phyloP scores from a whole-genome alignment of 768 basidiomycete genomes.

The Clitopilus passeckerianus region DNA sequence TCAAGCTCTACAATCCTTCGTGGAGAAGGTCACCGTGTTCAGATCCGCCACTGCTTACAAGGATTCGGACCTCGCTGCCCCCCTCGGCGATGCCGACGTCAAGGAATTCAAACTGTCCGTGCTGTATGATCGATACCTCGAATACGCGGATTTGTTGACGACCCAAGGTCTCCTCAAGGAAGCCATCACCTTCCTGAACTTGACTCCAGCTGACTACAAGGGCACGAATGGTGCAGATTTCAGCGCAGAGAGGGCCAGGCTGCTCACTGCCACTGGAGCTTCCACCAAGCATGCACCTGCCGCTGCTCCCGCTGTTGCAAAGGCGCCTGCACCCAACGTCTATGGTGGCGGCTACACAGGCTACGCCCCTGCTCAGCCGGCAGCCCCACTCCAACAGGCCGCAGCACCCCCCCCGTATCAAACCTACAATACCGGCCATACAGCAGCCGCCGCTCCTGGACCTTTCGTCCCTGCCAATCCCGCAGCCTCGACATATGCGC shows the following conservation, averaged over 20 bases:
- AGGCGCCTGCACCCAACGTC: conserved; percentile 11
- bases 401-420: conserved; percentile 6
- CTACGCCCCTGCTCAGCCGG: conserved; percentile 15
- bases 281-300: conserved; percentile 11
- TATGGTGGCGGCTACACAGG: conserved; percentile 13
- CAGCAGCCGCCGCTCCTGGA: conserved; percentile 7
- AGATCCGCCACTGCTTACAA: conserved; percentile 77
- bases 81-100: conserved; percentile 35
- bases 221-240: conserved; percentile 43
- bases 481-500: conserved; percentile 23
- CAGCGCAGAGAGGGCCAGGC: conserved; percentile 31
- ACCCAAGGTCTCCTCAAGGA: conserved; percentile 86
- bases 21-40: conserved; percentile 97
- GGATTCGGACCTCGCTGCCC: conserved; percentile 59
- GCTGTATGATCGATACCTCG: conserved; percentile 91
- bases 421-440: conserved; percentile 7
- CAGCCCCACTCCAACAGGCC: background rate
- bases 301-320: conserved; percentile 11
- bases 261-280: conserved; percentile 25
- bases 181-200: conserved; percentile 71
- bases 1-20: conserved; percentile 84
- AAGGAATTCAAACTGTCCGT: conserved; percentile 78
- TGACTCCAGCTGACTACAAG: conserved; percentile 77
- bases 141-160: conserved; percentile 91
- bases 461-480: conserved; percentile 20